Evolutionary conservation across 192 early-diverging fungal genomes (phyloP).

Genomic region (Coemansia sp.): DNA sequence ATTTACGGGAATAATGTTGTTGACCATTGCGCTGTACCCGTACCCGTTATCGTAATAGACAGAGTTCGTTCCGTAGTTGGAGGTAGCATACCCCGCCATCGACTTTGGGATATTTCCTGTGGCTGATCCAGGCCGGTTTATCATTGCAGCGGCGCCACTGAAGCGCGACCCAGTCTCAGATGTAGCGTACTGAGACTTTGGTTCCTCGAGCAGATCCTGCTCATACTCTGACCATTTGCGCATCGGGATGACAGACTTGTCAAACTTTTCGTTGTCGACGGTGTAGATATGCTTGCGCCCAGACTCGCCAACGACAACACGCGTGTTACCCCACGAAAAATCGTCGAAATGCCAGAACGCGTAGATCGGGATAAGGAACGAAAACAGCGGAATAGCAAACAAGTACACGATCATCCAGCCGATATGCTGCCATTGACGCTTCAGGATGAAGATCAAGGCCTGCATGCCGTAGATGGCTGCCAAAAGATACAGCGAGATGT

Average conservation of each 20-base stretch:
- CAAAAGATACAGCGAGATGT: conserved; percentile 82
- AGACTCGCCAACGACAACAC: conserved; percentile 84
- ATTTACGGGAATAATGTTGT: conserved; percentile 29
- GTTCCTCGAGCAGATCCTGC: conserved; percentile 56
- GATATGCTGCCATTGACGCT: conserved; percentile 89
- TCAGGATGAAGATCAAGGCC: conserved; percentile 81
- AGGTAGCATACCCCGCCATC: conserved; percentile 48
- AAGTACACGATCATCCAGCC: conserved; percentile 98
- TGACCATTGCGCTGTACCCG: conserved; percentile 49
- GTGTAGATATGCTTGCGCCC: conserved; percentile 70
- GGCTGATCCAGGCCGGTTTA: conserved; percentile 51
- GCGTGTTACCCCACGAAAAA: conserved; percentile 99
- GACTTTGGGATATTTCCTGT: conserved; percentile 54
- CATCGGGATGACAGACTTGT: conserved; percentile 71
- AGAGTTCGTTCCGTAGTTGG: conserved; percentile 48
- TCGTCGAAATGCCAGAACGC: conserved; percentile 99
- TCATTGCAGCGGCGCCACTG: conserved; percentile 35
- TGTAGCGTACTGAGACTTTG: conserved; percentile 44
- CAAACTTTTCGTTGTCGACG: conserved; percentile 78
- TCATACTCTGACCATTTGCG: conserved; percentile 85
- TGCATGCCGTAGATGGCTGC: conserved; percentile 88
- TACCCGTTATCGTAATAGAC: conserved; percentile 54
- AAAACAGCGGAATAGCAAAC: conserved; percentile 86
- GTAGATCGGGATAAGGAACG: conserved; percentile 80
- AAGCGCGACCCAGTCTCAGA: conserved; percentile 50